phyloP scores from a whole-genome alignment of 805 yeast species.

The Groenewaldozyma tartarivorans region DNA sequence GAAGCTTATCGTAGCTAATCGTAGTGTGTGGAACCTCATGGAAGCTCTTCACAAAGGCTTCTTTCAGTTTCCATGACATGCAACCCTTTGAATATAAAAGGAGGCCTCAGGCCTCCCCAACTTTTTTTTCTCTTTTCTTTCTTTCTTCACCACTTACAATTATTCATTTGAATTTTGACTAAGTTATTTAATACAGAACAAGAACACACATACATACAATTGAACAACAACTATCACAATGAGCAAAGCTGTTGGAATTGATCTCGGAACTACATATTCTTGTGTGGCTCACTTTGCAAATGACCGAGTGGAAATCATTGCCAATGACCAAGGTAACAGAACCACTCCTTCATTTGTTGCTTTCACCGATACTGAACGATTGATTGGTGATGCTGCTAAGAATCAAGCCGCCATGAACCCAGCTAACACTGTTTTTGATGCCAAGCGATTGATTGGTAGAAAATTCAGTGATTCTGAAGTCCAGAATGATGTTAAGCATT shows the following conservation, averaged over 20 bases:
- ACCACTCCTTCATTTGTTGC: slow-evolving; percentile 96
- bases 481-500: slow-evolving; percentile 66
- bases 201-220: no score
- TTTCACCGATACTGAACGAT: slow-evolving; percentile 89
- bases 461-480: slow-evolving; percentile 74
- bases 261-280: slow-evolving; percentile 95
- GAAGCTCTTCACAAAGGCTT: no score
- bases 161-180: no score
- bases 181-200: no score
- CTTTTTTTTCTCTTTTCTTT: background rate
- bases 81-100: background rate
- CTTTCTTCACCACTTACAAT: background rate
- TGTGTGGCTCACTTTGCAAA: slow-evolving; percentile 87
- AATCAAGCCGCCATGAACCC: slow-evolving; percentile 98
- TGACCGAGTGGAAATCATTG: slow-evolving; percentile 88
- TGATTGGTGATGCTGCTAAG: slow-evolving; percentile 97
- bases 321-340: slow-evolving; percentile 98
- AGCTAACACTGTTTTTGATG: slow-evolving; percentile 84
- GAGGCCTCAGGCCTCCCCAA: background rate
- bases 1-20: no score
- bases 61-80: no score
- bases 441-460: slow-evolving; percentile 89
- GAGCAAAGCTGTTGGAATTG: slow-evolving; percentile 66
- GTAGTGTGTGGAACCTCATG: no score
- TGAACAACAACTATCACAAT: slow-evolving; percentile 21